These are phyloP conservation scores for Tremellales sp. DNA, from an alignment of 1,284 basidiomycete species.

Conservation along the genomic window DNA sequence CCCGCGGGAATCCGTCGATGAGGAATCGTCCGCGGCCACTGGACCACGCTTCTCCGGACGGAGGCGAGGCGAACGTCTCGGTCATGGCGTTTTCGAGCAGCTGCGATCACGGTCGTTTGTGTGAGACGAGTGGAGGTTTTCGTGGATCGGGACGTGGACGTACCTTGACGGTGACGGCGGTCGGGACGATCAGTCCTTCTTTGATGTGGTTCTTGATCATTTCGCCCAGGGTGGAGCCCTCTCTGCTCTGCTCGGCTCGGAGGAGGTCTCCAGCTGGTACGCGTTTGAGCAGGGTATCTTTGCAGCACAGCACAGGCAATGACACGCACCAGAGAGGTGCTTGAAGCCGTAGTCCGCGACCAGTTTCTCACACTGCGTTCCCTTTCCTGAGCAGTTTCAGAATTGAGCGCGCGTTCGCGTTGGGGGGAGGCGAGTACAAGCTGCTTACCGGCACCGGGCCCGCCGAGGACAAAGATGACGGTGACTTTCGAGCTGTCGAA, in stretches of 20 bases:
- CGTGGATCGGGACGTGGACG: not conserved
- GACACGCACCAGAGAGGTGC: slow-evolving; percentile 78
- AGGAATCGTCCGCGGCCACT: slow-evolving; percentile 80
- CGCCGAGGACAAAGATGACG: slow-evolving; percentile 94
- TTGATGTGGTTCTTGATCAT: slow-evolving; percentile 86
- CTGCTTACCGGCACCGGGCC: slow-evolving; percentile 81
- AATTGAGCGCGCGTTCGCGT: not conserved
- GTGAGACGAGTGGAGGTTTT: no score
- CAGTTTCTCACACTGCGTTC: slow-evolving; percentile 86
- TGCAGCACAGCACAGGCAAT: not conserved
- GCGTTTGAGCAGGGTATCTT: not conserved
- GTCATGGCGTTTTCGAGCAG: slow-evolving; percentile 91
- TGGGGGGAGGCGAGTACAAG: not conserved
- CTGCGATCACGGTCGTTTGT: no score
- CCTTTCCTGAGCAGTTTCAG: slow-evolving; percentile 67
- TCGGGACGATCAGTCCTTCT: slow-evolving; percentile 93
- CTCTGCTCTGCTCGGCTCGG: slow-evolving; percentile 85
- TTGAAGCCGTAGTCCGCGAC: slow-evolving; percentile 87
- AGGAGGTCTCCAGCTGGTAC: slow-evolving; percentile 86
- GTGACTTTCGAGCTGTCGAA: slow-evolving; percentile 75
- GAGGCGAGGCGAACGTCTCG: slow-evolving; percentile 54
- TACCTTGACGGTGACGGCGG: slow-evolving; percentile 88
- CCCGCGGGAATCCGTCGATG: slow-evolving; percentile 95
- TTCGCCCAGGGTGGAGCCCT: slow-evolving; percentile 78
- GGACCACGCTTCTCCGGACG: slow-evolving; percentile 57